Conservation (phyloP, 2,329 filamentous ascomycete genomes). For the Rasamsonia emersonii region DNA sequence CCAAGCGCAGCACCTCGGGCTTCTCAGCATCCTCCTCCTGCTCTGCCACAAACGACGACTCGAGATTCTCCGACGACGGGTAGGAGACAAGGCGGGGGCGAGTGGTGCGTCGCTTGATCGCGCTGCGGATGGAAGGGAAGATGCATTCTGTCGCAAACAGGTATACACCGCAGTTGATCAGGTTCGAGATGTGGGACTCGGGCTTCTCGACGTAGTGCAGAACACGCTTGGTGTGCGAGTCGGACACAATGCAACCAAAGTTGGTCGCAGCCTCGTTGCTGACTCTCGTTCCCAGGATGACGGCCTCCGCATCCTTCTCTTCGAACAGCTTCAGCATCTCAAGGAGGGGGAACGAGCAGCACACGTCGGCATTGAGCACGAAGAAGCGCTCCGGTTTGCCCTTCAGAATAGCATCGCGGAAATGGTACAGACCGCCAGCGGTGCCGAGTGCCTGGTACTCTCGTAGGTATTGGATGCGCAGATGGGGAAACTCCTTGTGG, state of each 20-base stretch:
- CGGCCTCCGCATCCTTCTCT: slow-evolving; percentile 91
- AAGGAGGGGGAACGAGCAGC: slow-evolving; percentile 92
- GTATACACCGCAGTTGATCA: slow-evolving; percentile 99
- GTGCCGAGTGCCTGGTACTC: slow-evolving; percentile 96
- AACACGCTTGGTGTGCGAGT: slow-evolving; percentile 86
- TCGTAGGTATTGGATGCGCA: slow-evolving; percentile 88
- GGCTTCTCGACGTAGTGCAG: slow-evolving; percentile 99
- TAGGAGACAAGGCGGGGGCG: slow-evolving; percentile 89
- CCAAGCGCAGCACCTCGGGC: slow-evolving; percentile 82
- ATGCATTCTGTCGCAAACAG: slow-evolving; percentile 93
- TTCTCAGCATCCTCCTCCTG: slow-evolving; percentile 67
- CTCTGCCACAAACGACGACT: slow-evolving; percentile 55
- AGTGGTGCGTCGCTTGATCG: slow-evolving; percentile 91
- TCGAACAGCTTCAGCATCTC: slow-evolving; percentile 94
- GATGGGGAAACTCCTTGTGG: slow-evolving; percentile 71
- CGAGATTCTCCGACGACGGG: slow-evolving; percentile 88
- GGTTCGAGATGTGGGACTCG: slow-evolving; percentile 91
- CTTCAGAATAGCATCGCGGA: slow-evolving; percentile 97
- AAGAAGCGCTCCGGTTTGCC: slow-evolving; percentile 91
- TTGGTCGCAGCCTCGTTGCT: slow-evolving; percentile 86
- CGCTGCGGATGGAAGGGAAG: slow-evolving; percentile 87
- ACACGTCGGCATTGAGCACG: slow-evolving; percentile 95
- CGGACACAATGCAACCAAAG: slow-evolving; percentile 96
- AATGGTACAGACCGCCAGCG: slow-evolving; percentile 94
- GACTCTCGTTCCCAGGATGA: slow-evolving; percentile 89